Evolutionary conservation across 306 rosid species (phyloP), one percentile per base, ranked within the genome.

Genomic region (Prunus armeniaca): DNA sequence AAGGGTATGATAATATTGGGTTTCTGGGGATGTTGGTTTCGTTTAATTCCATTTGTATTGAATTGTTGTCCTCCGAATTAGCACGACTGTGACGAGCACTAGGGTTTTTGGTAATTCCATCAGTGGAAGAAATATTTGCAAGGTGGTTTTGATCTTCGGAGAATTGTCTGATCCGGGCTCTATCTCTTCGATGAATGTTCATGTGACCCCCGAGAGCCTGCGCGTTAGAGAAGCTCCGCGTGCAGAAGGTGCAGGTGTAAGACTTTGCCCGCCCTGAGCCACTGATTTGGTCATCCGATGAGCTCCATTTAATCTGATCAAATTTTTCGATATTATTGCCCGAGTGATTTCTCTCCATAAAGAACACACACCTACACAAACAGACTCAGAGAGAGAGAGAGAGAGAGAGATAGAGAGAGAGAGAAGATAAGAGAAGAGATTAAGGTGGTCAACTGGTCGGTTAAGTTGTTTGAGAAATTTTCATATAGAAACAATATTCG

Each of bases 161-260:
- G 15, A 84, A 81, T 78, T 89, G 97, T 47, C 82, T 87, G 51
- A 92, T 84, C 51, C 74, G 80, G 17, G 93, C 97, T 70, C 90
- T 86, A 25, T 89, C 96, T 84, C 87, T 87, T 78, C 97, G 80
- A 61, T 91, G 97, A 46, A 88, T 87, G 57, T 91, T 91, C 97
- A 91, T 91, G 81, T 91, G 97, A 51, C 94, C 97, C 11, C 97
- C 96, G 10, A 92, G 87, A 24, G 97, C 97, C 30, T 92, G 97
- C 27, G 97, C 97, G 70, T 88, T 89, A 32, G 93, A 87, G 71
- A 92, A 92, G 0, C 91, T 93, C 78, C 87, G 86, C 79, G 72
- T 73, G 86, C 97, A 92, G 78, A 89, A 89, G 8, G 78, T 51
- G 81, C 97, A 92, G 24, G 82, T 79, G 60, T 87, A 92, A 2